These are phyloP conservation scores for Pichiaceae sp. DNA, from an alignment of 1,139 yeast species.

Conservation along the genomic window DNA sequence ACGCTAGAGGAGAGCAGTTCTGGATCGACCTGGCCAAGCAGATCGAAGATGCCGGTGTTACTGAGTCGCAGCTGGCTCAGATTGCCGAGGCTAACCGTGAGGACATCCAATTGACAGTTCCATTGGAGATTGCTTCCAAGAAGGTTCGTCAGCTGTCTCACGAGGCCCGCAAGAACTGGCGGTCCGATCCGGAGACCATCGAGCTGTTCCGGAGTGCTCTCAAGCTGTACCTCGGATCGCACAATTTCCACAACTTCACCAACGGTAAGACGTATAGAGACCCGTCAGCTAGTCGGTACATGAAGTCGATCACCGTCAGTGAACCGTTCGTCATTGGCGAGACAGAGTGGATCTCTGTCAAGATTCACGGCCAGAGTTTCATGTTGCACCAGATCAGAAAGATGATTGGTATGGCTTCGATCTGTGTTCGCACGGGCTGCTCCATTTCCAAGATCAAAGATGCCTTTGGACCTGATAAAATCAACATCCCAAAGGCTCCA, in stretches of 20 bases:
- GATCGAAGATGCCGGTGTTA: slow-evolving; percentile 38
- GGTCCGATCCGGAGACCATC: slow-evolving; percentile 56
- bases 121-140: slow-evolving; percentile 36
- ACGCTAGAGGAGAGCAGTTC: slow-evolving; percentile 62
- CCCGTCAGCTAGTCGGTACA: slow-evolving; percentile 73
- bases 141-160: slow-evolving; percentile 61
- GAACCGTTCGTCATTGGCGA: slow-evolving; percentile 90
- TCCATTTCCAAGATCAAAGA: slow-evolving; percentile 70
- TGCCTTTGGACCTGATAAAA: slow-evolving; percentile 64
- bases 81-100: slow-evolving; percentile 28
- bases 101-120: slow-evolving; percentile 23
- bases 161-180: slow-evolving; percentile 56
- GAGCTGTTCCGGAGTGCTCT: slow-evolving; percentile 59
- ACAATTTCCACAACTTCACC: slow-evolving; percentile 93
- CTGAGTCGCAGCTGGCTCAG: slow-evolving; percentile 38
- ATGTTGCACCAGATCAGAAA: slow-evolving; percentile 98
- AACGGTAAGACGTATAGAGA: slow-evolving; percentile 83
- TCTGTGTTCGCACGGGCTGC: slow-evolving; percentile 78
- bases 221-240: slow-evolving; percentile 73
- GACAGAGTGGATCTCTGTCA: slow-evolving; percentile 94
- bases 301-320: slow-evolving; percentile 72
- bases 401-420: slow-evolving; percentile 94
- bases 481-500: slow-evolving; percentile 96
- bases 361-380: slow-evolving; percentile 96
- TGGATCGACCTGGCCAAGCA: slow-evolving; percentile 51